Evolutionary conservation across 768 basidiomycete species (phyloP), one percentile per base, ranked within the genome.

Genomic region (Leccinum truebloodii): DNA sequence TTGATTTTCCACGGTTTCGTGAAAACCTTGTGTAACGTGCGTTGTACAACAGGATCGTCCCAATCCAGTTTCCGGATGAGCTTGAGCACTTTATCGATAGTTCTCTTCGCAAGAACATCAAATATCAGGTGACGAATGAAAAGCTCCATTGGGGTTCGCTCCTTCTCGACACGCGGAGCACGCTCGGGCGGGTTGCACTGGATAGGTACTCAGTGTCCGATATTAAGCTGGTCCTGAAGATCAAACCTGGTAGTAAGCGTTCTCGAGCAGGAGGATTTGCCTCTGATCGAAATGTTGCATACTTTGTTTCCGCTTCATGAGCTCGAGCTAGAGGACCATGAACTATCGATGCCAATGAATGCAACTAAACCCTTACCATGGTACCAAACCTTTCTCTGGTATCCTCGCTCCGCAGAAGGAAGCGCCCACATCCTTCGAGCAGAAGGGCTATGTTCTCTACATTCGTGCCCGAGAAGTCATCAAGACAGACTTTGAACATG

Each of bases 1-100:
- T 94, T 96, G 76, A 98, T 84, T 73, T 98, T 98, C 95, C 96
- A 97, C 3, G 96, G 91, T 69, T 97, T 96, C n/a, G 92, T 92
- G 77, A 99, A 99, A 44, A 92, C 85, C 70, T 92, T 92, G 77
- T 89, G 87, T 7, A 98, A 79, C 24, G 83, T 84, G 28, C 81
- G 81, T 41, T 83, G 82, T 32, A 90, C 69, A 24, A 75, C 62
- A 7, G 77, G 73, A 71, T 93, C 87, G n/a, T 96, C 92, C 97
- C 97, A 99, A 68, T 98, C 89, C 51, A 98, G 81, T 75, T 96
- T 98, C 52, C 97, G 87, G 35, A 98, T 75, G 24, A 97, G 83
- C 74, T 93, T 94, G 58, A 98, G 80, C 10, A 97, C 95, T 71
- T 97, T 97, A 75, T 99, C 97, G 64, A 98, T 89, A 5, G 94